phyloP scores from a whole-genome alignment of 1,284 basidiomycete species.

The Anthracocystis walkeri region DNA sequence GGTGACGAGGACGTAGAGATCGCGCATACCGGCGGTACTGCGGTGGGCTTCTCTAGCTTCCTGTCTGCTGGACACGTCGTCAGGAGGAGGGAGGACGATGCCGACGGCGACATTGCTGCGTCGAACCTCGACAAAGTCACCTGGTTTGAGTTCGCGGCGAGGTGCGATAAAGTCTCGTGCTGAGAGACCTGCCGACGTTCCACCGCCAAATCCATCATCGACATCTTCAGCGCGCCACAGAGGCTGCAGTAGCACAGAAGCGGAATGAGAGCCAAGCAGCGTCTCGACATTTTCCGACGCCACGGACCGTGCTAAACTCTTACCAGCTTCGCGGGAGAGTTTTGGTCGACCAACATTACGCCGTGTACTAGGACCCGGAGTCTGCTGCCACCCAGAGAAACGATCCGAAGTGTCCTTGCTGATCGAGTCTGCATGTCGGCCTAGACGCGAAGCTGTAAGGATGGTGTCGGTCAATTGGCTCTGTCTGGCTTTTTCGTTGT shows the following conservation, averaged over 20 bases:
- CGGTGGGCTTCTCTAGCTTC: not conserved
- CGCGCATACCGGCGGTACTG: conserved; percentile 2
- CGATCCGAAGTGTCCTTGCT: conserved; percentile 18
- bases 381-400: conserved; percentile 42
- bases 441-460: conserved; percentile 32
- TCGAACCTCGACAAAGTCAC: conserved; percentile 51
- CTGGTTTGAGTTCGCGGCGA: conserved; percentile 21
- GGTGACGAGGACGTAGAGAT: conserved; percentile 39
- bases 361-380: conserved; percentile 33
- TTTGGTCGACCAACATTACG: conserved; percentile 29
- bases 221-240: not conserved
- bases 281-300: conserved; percentile 11
- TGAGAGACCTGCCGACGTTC: not conserved
- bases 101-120: conserved; percentile 8
- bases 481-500: conserved; percentile 12
- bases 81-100: conserved; percentile 27
- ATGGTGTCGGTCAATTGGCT: conserved; percentile 20
- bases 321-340: conserved; percentile 28
- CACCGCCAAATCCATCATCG: not conserved
- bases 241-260: conserved; percentile 17
- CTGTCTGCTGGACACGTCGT: not conserved
- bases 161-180: conserved; percentile 33
- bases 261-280: conserved; percentile 24
- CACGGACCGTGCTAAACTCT: conserved; percentile 6
- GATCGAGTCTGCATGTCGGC: conserved; percentile 17